Conservation (phyloP, 1,139 yeast genomes). For the Hansenula anomala region DNA sequence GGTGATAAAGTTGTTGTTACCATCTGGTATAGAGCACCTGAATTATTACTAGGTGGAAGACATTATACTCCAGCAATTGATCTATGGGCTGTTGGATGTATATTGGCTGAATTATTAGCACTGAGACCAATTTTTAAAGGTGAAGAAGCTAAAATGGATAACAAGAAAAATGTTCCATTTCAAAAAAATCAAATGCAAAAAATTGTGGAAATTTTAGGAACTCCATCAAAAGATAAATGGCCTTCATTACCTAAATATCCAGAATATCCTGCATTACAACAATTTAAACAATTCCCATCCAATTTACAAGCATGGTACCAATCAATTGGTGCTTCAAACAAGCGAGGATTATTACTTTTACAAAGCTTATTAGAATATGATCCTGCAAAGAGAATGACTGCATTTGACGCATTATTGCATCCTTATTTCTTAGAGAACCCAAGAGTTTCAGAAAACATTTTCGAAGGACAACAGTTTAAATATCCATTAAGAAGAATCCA, state of each 20-base stretch:
- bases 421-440: slow-evolving; percentile 70
- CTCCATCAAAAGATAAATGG: slow-evolving; percentile 78
- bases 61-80: slow-evolving; percentile 96
- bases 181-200: slow-evolving; percentile 90
- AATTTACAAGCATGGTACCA: slow-evolving; percentile 82
- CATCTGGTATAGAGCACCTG: slow-evolving; percentile 98
- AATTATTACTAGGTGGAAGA: slow-evolving; percentile 80
- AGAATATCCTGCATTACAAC: slow-evolving; percentile 66
- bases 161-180: slow-evolving; percentile 87
- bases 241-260: slow-evolving; percentile 76
- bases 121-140: slow-evolving; percentile 94
- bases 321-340: slow-evolving; percentile 69
- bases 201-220: slow-evolving; percentile 85
- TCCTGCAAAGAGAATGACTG: slow-evolving; percentile 75
- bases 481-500: slow-evolving; percentile 73
- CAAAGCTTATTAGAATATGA: slow-evolving; percentile 70
- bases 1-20: slow-evolving; percentile 98
- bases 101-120: slow-evolving; percentile 84
- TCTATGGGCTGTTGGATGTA: slow-evolving; percentile 97
- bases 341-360: slow-evolving; percentile 62
- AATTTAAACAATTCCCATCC: slow-evolving; percentile 60
- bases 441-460: slow-evolving; percentile 63
- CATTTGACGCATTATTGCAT: slow-evolving; percentile 69
- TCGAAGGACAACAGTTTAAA: slow-evolving; percentile 56
- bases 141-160: slow-evolving; percentile 94